A percentile compares a stretch with the other conserved stretches of the same genome.
Conservation (phyloP, 495 filamentous ascomycete species). For the Penicillium turbatum region DNA sequence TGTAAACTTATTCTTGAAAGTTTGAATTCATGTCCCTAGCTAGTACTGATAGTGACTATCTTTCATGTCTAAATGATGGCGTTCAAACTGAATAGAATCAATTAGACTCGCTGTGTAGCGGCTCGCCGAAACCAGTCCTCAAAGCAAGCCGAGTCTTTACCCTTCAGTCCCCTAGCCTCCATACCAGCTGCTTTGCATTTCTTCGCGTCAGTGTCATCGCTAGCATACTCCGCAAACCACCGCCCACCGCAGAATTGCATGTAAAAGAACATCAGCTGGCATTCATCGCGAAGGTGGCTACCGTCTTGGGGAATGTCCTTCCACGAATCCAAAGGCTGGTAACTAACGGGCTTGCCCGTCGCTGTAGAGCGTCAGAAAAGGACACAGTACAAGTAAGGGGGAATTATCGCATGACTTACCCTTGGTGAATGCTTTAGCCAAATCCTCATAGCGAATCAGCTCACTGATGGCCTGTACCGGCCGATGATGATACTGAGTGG, state of each 20-base stretch:
- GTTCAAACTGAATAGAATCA: too few species aligned
- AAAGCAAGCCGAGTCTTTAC: too few species aligned
- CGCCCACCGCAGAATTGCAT: conserved; percentile 6
- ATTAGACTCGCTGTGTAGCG: too few species aligned
- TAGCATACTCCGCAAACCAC: background rate
- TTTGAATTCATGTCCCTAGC: too few species aligned
- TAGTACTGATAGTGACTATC: too few species aligned
- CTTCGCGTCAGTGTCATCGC: background rate
- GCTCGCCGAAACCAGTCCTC: too few species aligned
- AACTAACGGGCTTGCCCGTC: background rate
- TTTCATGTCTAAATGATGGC: too few species aligned
- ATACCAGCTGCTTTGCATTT: background rate
- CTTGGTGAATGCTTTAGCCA: background rate
- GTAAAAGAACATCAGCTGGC: background rate
- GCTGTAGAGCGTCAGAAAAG: background rate
- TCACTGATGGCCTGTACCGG: background rate
- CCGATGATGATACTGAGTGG: background rate
- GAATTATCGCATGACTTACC: background rate
- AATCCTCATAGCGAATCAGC: background rate
- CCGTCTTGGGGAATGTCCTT: background rate
- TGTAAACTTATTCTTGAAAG: too few species aligned
- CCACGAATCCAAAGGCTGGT: background rate
- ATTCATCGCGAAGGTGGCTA: background rate
- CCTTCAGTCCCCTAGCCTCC: background rate
- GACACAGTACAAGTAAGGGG: too few species aligned